These are phyloP conservation scores for Zea mays DNA, from an alignment of 176 grass and related monocot species.

Conservation along the genomic window DNA sequence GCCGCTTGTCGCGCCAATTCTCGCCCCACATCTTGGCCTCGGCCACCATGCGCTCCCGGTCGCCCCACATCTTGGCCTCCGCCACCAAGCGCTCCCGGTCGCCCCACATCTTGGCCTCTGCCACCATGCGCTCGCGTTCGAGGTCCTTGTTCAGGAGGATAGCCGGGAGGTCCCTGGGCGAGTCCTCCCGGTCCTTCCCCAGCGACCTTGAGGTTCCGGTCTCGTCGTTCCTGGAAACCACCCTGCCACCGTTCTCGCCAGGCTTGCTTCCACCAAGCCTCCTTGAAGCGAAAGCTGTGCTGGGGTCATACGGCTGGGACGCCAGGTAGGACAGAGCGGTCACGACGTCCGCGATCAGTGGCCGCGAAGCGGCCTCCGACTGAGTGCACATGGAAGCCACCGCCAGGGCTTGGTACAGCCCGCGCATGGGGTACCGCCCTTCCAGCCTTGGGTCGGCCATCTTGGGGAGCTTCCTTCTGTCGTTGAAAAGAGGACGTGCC, in stretches of 20 bases:
- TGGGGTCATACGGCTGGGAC: slow-evolving; percentile 57
- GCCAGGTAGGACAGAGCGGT: slow-evolving; percentile 90
- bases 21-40: slow-evolving; percentile 91
- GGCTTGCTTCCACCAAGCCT: slow-evolving; percentile 37
- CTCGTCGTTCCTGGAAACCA: slow-evolving; percentile 33
- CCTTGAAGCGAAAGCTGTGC: slow-evolving; percentile 36
- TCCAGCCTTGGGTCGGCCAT: slow-evolving; percentile 83
- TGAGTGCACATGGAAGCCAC: slow-evolving; percentile 97
- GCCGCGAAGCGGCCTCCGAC: slow-evolving; percentile 75
- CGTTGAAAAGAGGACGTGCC: slow-evolving; percentile 83
- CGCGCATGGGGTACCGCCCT: slow-evolving; percentile 80
- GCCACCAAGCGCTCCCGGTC: slow-evolving; percentile 72
- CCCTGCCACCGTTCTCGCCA: slow-evolving; percentile 43
- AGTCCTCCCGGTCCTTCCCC: slow-evolving; percentile 55
- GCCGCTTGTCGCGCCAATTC: slow-evolving; percentile 87
- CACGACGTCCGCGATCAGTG: slow-evolving; percentile 81
- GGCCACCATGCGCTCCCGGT: slow-evolving; percentile 67
- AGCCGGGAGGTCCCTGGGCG: slow-evolving; percentile 43
- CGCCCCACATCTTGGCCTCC: slow-evolving; percentile 62
- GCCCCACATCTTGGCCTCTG: slow-evolving; percentile 82
- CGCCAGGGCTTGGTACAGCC: slow-evolving; percentile 85
- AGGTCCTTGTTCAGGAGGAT: slow-evolving; percentile 65
- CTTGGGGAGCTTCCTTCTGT: slow-evolving; percentile 77
- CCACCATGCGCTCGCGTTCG: slow-evolving; percentile 66
- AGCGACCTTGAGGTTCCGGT: slow-evolving; percentile 50